Base-by-base conservation (phyloP, 495 filamentous ascomycete genomes). In the Daldinia bambusicola region DNA sequence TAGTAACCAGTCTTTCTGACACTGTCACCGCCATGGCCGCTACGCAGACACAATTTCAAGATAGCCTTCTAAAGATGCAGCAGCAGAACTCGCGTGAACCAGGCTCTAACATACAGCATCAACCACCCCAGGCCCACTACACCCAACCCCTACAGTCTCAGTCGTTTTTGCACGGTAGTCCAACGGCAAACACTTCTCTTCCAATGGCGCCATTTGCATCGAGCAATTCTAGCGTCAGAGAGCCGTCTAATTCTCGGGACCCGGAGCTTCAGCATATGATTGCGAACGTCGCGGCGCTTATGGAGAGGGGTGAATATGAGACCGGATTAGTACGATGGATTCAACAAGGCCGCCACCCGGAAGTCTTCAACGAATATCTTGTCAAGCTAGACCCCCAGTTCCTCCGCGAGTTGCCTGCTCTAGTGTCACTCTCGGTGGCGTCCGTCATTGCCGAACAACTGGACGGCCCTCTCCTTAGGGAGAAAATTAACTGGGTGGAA, bases 361-460 rank as follows among this genome's bases (percentile, higher is more conserved):
- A 90, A 61, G 81, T 99, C 34, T 99, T 97, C 75, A 89, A 95
- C 72, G 85, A 89, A 48, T 88, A 94, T 62, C 91, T 98, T 70
- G 87, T 88, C 55, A 89, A 88, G 68, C 85, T 91, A 71, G 87
- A 90, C 70, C 93, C 93, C 0, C 77, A 82, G 4, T 96, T 92
- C 76, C 79, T 97, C 61, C 82, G 81, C 9, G 85, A 86, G n/a
- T 75, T 97, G 30, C 90, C 88, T 45, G 89, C 92, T 3, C 86
- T 98, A 41, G 87, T 98, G 20, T 82, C 90, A 6, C 86, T 98
- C 26, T 97, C 94, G 0, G 90, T 96, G 36, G 90, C 90, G 52
- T 92, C 93, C 2, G 93, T 92, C 13, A 86, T 98, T 14, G 92
- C 92, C 31, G 84, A 87, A 7, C 85, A 90, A 30, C 83, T 98